Evolutionary conservation across 1,284 basidiomycete genomes (phyloP).

Genomic region (Papiliotrema terrestris): DNA sequence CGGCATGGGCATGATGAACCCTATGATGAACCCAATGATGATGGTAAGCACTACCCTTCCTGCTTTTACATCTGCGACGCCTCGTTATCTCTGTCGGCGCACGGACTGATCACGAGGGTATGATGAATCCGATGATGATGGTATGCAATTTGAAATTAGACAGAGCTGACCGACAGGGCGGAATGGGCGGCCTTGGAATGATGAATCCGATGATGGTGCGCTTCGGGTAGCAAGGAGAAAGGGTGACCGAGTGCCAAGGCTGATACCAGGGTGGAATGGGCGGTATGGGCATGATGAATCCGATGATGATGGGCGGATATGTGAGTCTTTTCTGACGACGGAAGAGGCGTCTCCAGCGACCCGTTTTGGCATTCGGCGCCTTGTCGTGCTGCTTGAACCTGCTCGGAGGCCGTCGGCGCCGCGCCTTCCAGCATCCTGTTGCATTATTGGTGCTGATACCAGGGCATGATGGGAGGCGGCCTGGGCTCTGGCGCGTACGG

Average conservation of each 20-base stretch:
- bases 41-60: conserved; percentile 12
- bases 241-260: not conserved
- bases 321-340: conserved; percentile 10
- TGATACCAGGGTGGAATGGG: conserved; percentile 13
- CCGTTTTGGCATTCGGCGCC: too few relatives aligned
- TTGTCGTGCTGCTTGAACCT: too few relatives aligned
- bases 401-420: too few relatives aligned
- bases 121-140: conserved; percentile 40
- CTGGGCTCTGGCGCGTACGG: conserved; percentile 38
- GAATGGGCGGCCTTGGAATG: conserved; percentile 10
- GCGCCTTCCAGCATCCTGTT: not conserved
- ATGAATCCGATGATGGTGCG: conserved; percentile 22
- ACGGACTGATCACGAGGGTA: conserved; percentile 16
- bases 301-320: conserved; percentile 22
- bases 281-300: conserved; percentile 18
- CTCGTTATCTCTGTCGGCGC: not conserved
- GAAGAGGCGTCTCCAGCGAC: not conserved
- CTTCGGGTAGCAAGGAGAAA: too few relatives aligned
- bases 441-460: not conserved
- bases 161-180: conserved; percentile 3
- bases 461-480: conserved; percentile 41
- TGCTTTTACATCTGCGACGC: not conserved
- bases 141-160: not conserved
- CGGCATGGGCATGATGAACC: conserved; percentile 16
- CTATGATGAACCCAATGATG: conserved; percentile 39